A percentile compares a stretch with the other conserved stretches of the same genome.
Conservation (phyloP, 805 yeast genomes). For the Yamadazyma laniorum region DNA sequence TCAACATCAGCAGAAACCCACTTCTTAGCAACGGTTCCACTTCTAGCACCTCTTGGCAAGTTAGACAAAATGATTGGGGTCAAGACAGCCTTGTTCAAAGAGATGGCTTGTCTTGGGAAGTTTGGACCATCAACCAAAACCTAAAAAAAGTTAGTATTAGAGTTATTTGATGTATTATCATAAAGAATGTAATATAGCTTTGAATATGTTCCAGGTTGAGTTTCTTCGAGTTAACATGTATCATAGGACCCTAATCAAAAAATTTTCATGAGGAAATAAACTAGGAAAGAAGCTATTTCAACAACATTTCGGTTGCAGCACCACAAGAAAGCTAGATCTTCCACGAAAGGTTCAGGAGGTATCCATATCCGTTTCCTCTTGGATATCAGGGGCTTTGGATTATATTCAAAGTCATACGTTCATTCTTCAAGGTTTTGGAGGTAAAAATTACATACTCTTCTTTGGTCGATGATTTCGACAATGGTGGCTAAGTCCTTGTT, state of each 20-base stretch:
- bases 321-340: too few relatives aligned
- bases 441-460: constrained; percentile 72
- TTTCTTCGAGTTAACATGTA: too few relatives aligned
- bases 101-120: constrained; percentile 88
- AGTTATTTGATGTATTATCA: too few relatives aligned
- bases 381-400: too few relatives aligned
- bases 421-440: neutral
- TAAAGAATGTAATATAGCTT: too few relatives aligned
- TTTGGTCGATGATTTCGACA: constrained; percentile 99
- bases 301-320: too few relatives aligned
- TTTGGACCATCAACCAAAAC: constrained; percentile 96
- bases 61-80: constrained; percentile 85
- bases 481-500: constrained; percentile 92
- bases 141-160: constrained; percentile 41
- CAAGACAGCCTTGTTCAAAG: constrained; percentile 84
- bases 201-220: too few relatives aligned
- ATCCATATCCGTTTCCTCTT: too few relatives aligned
- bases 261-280: too few relatives aligned
- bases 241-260: too few relatives aligned
- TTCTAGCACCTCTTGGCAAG: constrained; percentile 93
- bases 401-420: neutral
- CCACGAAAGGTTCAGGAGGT: too few relatives aligned
- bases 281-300: too few relatives aligned
- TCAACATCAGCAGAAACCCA: constrained; percentile 89
- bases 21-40: constrained; percentile 82